phyloP scores from a whole-genome alignment of 768 basidiomycete species.

The Podaxis mareebaensis region DNA sequence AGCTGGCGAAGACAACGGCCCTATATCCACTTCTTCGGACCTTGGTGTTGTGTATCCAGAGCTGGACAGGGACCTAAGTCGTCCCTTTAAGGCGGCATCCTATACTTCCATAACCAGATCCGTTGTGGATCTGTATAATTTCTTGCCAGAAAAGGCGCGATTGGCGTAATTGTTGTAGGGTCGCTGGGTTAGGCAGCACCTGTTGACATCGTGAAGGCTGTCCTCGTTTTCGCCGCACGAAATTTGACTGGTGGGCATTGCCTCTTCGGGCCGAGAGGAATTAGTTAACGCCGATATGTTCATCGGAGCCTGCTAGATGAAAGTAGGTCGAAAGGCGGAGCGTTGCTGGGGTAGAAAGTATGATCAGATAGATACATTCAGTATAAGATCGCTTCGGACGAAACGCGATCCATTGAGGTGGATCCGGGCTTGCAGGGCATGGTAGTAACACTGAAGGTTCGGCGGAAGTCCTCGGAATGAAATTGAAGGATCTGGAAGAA shows the following conservation, averaged over 20 bases:
- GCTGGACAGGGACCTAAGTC: no score
- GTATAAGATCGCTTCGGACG: neutral
- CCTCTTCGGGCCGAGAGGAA: neutral
- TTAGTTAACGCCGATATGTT: neutral
- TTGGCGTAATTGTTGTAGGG: neutral
- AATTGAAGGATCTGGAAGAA: neutral
- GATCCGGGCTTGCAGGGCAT: neutral
- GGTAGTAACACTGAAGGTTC: neutral
- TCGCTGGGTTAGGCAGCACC: neutral
- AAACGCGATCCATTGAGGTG: neutral
- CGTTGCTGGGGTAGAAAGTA: neutral
- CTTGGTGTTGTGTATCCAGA: neutral
- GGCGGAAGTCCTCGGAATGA: conserved; percentile 7
- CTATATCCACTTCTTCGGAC: neutral
- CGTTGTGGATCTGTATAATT: neutral
- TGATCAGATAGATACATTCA: neutral
- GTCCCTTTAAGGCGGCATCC: neutral
- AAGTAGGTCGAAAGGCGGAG: neutral
- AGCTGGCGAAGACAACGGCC: neutral
- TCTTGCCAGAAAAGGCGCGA: neutral
- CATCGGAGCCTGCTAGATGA: neutral
- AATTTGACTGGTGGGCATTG: neutral
- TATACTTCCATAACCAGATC: neutral
- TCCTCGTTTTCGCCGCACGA: conserved; percentile 9
- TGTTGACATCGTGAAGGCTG: neutral